These are phyloP conservation scores for Gynostemma pentaphyllum DNA, from an alignment of 306 rosid genomes.

Conservation along the genomic window DNA sequence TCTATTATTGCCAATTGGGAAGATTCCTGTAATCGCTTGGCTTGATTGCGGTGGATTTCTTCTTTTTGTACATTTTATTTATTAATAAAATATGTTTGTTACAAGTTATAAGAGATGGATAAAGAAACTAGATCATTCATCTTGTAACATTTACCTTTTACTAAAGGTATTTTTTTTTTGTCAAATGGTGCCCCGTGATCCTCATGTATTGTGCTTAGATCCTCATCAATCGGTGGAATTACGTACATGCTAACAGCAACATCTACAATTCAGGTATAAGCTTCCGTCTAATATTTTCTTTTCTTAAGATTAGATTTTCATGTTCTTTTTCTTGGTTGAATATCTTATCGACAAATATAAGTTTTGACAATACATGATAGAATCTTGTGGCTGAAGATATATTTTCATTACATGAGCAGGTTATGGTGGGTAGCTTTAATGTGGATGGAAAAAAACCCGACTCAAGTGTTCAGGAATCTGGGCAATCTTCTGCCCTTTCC, in stretches of 20 bases:
- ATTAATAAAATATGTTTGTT: background rate
- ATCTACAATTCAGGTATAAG: conserved; percentile 73
- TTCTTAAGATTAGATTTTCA: background rate
- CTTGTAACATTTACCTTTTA: background rate
- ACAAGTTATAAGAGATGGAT: background rate
- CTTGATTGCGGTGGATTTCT: background rate
- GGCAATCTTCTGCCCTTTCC: conserved; percentile 37
- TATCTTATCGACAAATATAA: background rate
- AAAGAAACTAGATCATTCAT: too few species aligned
- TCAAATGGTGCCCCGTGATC: background rate
- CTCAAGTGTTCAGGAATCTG: conserved; percentile 32
- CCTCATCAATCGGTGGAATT: conserved; percentile 82
- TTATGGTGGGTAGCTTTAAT: conserved; percentile 61
- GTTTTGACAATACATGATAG: background rate
- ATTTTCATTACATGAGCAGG: conserved; percentile 27
- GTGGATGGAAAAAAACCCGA: conserved; percentile 39
- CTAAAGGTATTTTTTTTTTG: background rate
- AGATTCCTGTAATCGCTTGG: background rate
- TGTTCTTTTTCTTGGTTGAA: background rate
- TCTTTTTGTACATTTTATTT: background rate
- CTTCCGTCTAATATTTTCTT: background rate
- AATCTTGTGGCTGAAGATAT: background rate
- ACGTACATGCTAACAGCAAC: conserved; percentile 69
- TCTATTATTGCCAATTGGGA: background rate
- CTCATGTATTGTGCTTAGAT: background rate